Conservation (phyloP, 1,284 basidiomycete species). For the Moniliophthora roreri region DNA sequence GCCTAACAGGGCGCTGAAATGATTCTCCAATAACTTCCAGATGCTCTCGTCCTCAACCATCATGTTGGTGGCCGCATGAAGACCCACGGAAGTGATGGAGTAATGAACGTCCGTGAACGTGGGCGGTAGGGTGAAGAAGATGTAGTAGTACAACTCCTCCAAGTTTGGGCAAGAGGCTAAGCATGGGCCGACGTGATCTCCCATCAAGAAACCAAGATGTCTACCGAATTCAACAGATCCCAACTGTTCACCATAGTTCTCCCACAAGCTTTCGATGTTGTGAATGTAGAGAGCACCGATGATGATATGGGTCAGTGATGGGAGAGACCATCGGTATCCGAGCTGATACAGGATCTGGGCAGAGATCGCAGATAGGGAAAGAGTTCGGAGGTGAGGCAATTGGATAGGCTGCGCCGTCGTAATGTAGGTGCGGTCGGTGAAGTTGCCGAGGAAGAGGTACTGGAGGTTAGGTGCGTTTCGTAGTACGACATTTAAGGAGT, state of each 20-base stretch:
- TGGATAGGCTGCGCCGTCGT: slow-evolving; percentile 24
- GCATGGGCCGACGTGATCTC: slow-evolving; percentile 45
- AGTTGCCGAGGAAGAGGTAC: slow-evolving; percentile 59
- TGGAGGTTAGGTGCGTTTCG: slow-evolving; percentile 50
- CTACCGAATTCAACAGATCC: slow-evolving; percentile 56
- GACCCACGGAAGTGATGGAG: slow-evolving; percentile 43
- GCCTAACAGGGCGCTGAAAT: slow-evolving; percentile 42
- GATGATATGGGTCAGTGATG: slow-evolving; percentile 47
- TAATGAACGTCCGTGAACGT: slow-evolving; percentile 26
- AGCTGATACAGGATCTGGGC: slow-evolving; percentile 50
- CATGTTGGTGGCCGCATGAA: slow-evolving; percentile 48
- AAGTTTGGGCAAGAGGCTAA: slow-evolving; percentile 47
- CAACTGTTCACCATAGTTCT: slow-evolving; percentile 48
- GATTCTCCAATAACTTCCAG: slow-evolving; percentile 44
- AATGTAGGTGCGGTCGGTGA: slow-evolving; percentile 29
- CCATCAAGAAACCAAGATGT: slow-evolving; percentile 48
- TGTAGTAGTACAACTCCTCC: slow-evolving; percentile 53
- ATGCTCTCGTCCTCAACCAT: slow-evolving; percentile 34
- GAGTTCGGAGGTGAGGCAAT: slow-evolving; percentile 46
- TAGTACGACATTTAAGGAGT: slow-evolving; percentile 56
- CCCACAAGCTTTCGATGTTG: slow-evolving; percentile 38
- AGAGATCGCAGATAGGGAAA: slow-evolving; percentile 51
- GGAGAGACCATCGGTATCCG: slow-evolving; percentile 48
- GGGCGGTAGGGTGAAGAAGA: slow-evolving; percentile 49
- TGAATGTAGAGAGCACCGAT: slow-evolving; percentile 37